Evolutionary conservation across 306 rosid species (phyloP).

Genomic region (Pyrus betulifolia): DNA sequence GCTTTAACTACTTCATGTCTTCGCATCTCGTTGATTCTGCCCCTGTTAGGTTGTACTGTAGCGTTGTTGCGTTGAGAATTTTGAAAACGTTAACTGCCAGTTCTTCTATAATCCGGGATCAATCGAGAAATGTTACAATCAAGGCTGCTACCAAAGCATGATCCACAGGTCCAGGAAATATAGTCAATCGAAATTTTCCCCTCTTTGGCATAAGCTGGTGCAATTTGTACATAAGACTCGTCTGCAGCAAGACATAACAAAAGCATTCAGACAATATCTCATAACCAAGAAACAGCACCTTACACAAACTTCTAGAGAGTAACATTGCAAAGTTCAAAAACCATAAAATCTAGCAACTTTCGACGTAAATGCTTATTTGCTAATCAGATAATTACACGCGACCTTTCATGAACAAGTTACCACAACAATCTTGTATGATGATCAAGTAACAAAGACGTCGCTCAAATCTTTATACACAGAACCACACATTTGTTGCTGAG

Average conservation of each 20-base stretch:
- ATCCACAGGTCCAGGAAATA: constrained; percentile 53
- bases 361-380: not conserved
- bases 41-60: not conserved
- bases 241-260: constrained; percentile 40
- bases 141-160: constrained; percentile 50
- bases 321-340: not conserved
- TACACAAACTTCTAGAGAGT: not conserved
- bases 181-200: constrained; percentile 67
- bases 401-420: not conserved
- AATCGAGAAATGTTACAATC: constrained; percentile 64
- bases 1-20: not conserved
- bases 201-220: constrained; percentile 51
- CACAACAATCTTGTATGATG: not conserved
- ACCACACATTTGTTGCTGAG: not conserved
- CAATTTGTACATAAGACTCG: constrained; percentile 82
- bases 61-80: not conserved
- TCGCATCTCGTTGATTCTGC: not conserved
- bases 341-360: not conserved
- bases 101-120: constrained; percentile 29
- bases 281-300: not conserved
- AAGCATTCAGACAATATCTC: not conserved
- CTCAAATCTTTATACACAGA: not conserved
- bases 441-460: not conserved
- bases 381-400: not conserved
- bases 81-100: not conserved